A percentile compares a stretch with the other conserved stretches of the same genome.
Evolutionary conservation across 345 rosid species (phyloP).

Genomic region (Durio zibethinus): DNA sequence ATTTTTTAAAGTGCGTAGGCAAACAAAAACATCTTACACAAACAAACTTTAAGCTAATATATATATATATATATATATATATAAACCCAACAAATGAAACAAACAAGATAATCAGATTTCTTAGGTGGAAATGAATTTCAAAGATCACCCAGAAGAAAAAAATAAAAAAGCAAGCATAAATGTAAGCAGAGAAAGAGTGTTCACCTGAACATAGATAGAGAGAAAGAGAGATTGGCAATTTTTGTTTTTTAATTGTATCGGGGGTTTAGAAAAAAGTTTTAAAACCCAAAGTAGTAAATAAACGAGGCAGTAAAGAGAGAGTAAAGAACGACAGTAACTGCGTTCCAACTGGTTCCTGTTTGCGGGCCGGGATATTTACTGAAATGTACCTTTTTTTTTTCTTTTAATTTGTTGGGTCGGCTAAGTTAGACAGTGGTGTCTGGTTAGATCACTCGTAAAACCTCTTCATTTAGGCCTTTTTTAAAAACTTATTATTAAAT

Average conservation of each 20-base stretch:
- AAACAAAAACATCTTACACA: not conserved
- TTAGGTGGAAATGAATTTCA: not conserved
- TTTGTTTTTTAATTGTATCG: not conserved
- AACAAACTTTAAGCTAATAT: not conserved
- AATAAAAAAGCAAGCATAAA: not conserved
- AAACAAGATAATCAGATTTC: not conserved
- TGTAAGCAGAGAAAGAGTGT: not conserved
- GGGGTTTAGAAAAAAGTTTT: not conserved
- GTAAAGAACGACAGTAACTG: not conserved
- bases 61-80: too few relatives aligned
- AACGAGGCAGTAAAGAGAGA: not conserved
- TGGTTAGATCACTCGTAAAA: too few relatives aligned
- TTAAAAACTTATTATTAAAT: too few relatives aligned
- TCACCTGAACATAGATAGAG: not conserved
- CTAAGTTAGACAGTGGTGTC: too few relatives aligned
- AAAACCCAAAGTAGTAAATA: not conserved
- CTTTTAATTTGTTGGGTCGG: not conserved
- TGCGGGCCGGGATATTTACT: not conserved
- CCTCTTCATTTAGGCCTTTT: too few relatives aligned
- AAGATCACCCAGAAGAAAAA: not conserved
- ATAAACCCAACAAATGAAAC: not conserved
- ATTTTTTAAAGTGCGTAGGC: not conserved
- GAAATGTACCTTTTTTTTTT: not conserved
- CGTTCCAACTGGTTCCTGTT: not conserved
- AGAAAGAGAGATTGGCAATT: not conserved